Evolutionary conservation across 768 basidiomycete genomes (phyloP), one percentile per base, ranked within the genome.

Genomic region (Serendipita sp.): DNA sequence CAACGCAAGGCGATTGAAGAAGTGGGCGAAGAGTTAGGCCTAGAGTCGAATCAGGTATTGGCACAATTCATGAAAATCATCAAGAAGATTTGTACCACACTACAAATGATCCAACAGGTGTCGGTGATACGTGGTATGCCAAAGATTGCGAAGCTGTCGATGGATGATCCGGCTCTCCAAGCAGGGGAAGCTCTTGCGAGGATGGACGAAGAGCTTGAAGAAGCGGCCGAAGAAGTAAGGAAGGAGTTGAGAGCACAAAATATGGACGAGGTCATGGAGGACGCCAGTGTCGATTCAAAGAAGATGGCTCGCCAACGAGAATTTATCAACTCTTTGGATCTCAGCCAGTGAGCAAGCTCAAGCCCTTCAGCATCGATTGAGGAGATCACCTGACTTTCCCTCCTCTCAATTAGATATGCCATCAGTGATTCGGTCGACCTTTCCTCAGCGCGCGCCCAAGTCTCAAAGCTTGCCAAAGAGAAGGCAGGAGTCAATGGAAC

Each of bases 1-100:
- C 95, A 98, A 74, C 79, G 89, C 46, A 97, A 97, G 74, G 76
- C 81, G 1, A 81, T 97, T 41, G 95, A 99, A 72, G 89, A 89
- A 38, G 79, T 95, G 23, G 93, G 95, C 80, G 89, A 67, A 65
- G 81, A 72, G 23, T 2, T 18, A 38, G 34, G n/a, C 16, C 44
- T 34, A 44, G 4, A 18, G 52, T 7, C 64, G 28, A 48, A 28
- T 52, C 95, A 98, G 73, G 79, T 83, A 1, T 79, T 99, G 4
- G 95, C 95, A 0, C 77, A 97, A 41, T 93, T 99, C 74, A 86
- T 85, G 68, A 98, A 98, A 76, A 78, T 92, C 44, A 76, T 98
- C 63, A 84, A 91, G 63, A 92, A 93, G 74, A 81, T 95, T 67
- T 83, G 81, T 68, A 88, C 86, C 69, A 78, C 79, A 23, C 76